These are phyloP conservation scores for Entomortierella chlamydospora DNA, from an alignment of 192 early-diverging fungal species.

Conservation along the genomic window DNA sequence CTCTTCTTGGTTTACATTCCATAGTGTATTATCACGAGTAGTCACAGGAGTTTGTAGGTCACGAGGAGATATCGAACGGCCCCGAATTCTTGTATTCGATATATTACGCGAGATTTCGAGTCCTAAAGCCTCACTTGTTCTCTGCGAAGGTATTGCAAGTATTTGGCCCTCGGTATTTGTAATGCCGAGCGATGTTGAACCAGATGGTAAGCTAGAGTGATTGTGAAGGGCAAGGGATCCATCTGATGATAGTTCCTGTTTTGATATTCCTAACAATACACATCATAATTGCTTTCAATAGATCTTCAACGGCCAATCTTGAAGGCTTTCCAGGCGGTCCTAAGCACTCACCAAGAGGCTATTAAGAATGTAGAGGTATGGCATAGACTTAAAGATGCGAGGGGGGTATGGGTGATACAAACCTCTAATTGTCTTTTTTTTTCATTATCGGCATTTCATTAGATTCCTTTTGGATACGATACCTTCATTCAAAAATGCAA, in stretches of 20 bases:
- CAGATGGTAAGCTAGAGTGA: constrained; percentile 2
- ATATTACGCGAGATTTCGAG: constrained; percentile 17
- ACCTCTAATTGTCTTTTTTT: no score
- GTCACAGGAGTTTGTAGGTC: constrained; percentile 12
- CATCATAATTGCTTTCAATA: background rate
- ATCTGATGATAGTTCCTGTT: no score
- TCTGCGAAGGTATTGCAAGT: constrained; percentile 36
- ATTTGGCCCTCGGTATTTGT: constrained; percentile 34
- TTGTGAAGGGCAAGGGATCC: no score
- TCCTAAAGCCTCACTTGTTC: constrained; percentile 10
- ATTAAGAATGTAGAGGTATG: background rate
- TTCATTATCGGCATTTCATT: no score
- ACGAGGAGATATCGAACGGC: background rate
- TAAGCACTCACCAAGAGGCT: constrained; percentile 23
- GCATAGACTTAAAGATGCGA: background rate
- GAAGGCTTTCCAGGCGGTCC: constrained; percentile 21
- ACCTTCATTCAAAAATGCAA: constrained; percentile 26
- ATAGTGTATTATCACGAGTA: constrained; percentile 28
- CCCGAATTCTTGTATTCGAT: constrained; percentile 26
- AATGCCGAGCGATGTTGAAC: background rate
- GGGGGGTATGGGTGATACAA: no score
- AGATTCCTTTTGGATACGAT: constrained; percentile 26
- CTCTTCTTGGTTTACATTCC: background rate
- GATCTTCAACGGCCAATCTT: constrained; percentile 8
- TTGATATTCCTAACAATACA: background rate